Evolutionary conservation across 805 yeast genomes (phyloP).

Genomic region (Wickerhamiella kazuoi): DNA sequence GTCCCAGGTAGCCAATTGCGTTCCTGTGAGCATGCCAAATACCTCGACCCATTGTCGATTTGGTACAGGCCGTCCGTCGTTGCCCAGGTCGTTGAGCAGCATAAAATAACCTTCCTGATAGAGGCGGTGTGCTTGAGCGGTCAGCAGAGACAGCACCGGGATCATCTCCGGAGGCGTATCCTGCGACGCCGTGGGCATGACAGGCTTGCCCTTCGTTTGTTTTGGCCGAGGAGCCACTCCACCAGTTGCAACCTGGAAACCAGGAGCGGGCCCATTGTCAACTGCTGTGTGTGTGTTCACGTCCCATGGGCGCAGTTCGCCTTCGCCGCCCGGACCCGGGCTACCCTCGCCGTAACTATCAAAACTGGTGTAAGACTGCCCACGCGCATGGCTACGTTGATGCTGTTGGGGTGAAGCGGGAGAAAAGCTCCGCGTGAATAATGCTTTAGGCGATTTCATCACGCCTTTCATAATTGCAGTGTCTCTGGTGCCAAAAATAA

Average conservation of each 20-base stretch:
- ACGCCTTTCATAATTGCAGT: not conserved
- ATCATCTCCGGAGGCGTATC: slow-evolving; percentile 43
- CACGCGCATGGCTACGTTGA: not conserved
- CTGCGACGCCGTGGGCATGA: slow-evolving; percentile 4
- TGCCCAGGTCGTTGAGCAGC: slow-evolving; percentile 27
- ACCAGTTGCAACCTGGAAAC: not conserved
- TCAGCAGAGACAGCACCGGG: slow-evolving; percentile 53
- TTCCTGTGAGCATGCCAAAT: slow-evolving; percentile 78
- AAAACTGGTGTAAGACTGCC: not conserved
- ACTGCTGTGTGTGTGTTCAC: not conserved
- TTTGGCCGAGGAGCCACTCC: not conserved
- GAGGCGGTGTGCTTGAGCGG: slow-evolving; percentile 50
- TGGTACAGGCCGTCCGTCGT: slow-evolving; percentile 67
- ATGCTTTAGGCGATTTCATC: not conserved
- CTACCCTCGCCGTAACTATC: not conserved
- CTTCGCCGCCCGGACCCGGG: not conserved
- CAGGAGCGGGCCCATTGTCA: not conserved
- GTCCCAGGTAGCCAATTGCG: slow-evolving; percentile 86
- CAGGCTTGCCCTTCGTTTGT: not conserved
- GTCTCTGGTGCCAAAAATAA: no score
- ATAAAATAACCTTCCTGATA: slow-evolving; percentile 40
- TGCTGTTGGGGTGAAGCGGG: no score
- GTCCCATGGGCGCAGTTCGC: not conserved
- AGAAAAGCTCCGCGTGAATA: not conserved
- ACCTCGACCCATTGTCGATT: slow-evolving; percentile 83